Evolutionary conservation across 2,329 filamentous ascomycete species (phyloP).

Genomic region (Trichoderma guizhouense): DNA sequence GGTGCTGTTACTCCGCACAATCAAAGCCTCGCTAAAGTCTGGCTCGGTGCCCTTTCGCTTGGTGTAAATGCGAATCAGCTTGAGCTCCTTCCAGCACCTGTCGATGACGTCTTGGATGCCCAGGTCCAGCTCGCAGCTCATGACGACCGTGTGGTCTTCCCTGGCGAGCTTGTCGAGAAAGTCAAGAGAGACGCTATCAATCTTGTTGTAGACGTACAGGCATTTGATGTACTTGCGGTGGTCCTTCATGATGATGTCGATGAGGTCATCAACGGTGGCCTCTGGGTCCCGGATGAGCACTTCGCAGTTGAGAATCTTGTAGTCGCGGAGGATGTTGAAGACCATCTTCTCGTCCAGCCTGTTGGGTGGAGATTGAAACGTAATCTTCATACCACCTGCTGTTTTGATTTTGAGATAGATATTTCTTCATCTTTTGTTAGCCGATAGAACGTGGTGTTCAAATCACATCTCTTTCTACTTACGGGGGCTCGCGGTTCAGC

Average conservation of each 20-base stretch:
- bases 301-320: conserved; percentile 98
- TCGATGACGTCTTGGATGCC: conserved; percentile 93
- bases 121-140: conserved; percentile 94
- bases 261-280: conserved; percentile 95
- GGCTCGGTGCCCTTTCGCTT: conserved; percentile 93
- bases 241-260: conserved; percentile 99
- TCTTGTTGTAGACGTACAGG: conserved; percentile 99
- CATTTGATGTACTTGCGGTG: conserved; percentile 95
- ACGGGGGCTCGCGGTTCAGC: conserved; percentile 87
- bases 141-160: conserved; percentile 91
- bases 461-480: conserved; percentile 34
- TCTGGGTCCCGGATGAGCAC: conserved; percentile 93
- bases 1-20: conserved; percentile 81
- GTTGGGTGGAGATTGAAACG: conserved; percentile 86
- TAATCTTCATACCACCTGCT: conserved; percentile 98
- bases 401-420: conserved; percentile 97
- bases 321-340: conserved; percentile 94
- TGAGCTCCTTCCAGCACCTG: conserved; percentile 88
- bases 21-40: conserved; percentile 85
- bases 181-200: conserved; percentile 89
- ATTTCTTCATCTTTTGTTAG: conserved; percentile 56
- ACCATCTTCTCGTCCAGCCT: conserved; percentile 96
- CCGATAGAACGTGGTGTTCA: background rate
- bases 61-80: conserved; percentile 89
- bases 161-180: conserved; percentile 89